Conservation (phyloP, 768 basidiomycete genomes). For the Pisolithus orientalis region DNA sequence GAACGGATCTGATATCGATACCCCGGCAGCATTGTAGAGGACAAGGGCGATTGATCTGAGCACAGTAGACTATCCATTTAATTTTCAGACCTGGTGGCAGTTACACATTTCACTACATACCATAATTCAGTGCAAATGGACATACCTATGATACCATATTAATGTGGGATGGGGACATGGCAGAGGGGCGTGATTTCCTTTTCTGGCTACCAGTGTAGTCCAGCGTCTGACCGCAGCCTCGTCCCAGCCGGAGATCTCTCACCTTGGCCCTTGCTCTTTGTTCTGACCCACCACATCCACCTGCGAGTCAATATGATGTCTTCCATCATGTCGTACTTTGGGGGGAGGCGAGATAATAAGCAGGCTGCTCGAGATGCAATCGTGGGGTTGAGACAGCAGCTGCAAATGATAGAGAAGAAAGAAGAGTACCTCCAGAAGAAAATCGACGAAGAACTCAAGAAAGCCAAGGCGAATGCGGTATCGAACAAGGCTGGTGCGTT, state of each 20-base stretch:
- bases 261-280: slow-evolving; percentile 1
- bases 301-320: slow-evolving; percentile 50
- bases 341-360: slow-evolving; percentile 75
- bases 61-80: slow-evolving; percentile 20
- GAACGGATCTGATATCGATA: slow-evolving; percentile 11
- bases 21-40: slow-evolving; percentile 10
- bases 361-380: slow-evolving; percentile 89
- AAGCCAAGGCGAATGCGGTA: slow-evolving; percentile 89
- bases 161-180: not conserved
- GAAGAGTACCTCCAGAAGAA: slow-evolving; percentile 95
- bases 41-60: slow-evolving; percentile 21
- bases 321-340: slow-evolving; percentile 84
- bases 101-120: slow-evolving; percentile 23
- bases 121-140: slow-evolving; percentile 14
- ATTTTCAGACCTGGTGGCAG: slow-evolving; percentile 16
- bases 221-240: slow-evolving; percentile 7
- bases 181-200: slow-evolving; percentile 19
- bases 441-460: slow-evolving; percentile 90
- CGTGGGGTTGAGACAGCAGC: slow-evolving; percentile 85
- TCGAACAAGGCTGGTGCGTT: slow-evolving; percentile 89
- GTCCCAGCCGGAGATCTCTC: slow-evolving; percentile 3
- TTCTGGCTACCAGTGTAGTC: slow-evolving; percentile 14
- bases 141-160: not conserved
- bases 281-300: slow-evolving; percentile 1
- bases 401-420: slow-evolving; percentile 98